Evolutionary conservation across 495 filamentous ascomycete genomes (phyloP), one percentile per base, ranked within the genome.

Genomic region (Eremomyces bilateralis): DNA sequence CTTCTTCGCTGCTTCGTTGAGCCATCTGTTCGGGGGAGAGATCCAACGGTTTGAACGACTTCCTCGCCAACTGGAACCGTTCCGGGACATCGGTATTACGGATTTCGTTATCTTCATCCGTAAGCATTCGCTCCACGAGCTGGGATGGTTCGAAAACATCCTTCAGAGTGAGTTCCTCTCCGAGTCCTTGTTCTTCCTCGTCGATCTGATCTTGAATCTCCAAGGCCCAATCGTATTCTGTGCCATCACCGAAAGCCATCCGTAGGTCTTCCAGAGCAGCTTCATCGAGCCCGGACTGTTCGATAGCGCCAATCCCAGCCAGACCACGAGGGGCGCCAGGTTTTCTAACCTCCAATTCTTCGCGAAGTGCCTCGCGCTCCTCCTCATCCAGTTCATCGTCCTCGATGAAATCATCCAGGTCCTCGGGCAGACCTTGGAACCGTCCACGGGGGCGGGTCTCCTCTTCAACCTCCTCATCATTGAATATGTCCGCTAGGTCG

Each of bases 121-220:
- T 97, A 21, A 97, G 69, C 53, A 95, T 77, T 53, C 78, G 80
- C 52, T 95, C 88, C 24, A 69, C 69, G 27, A 97, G 69, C 53
- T 95, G 80, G 1, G 82, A 84, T 1, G 90, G 90, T 54, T 97
- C 88, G 40, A 97, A 95, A 37, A 97, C 84, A 51, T 95, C 85
- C 55, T 93, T 92, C 29, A 97, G 62, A 51, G 94, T 79, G n/a
- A 95, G 62, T 20, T 60, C 59, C 42, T 69, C 50, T 27, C 74
- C 80, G 36, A 69, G 68, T 43, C 74, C 71, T 27, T 66, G 62
- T 22, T 70, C 71, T 37, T 75, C 71, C 32, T 77, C 77, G 27
- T 82, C 80, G 30, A 68, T 59, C 17, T 64, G 60, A 15, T 83
- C 76, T 47, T 93, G 82, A 38, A 81, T 62, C 27, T 80, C 73